Evolutionary conservation across 345 rosid genomes (phyloP), one percentile per base, ranked within the genome.

Genomic region (Sonneratia alba): DNA sequence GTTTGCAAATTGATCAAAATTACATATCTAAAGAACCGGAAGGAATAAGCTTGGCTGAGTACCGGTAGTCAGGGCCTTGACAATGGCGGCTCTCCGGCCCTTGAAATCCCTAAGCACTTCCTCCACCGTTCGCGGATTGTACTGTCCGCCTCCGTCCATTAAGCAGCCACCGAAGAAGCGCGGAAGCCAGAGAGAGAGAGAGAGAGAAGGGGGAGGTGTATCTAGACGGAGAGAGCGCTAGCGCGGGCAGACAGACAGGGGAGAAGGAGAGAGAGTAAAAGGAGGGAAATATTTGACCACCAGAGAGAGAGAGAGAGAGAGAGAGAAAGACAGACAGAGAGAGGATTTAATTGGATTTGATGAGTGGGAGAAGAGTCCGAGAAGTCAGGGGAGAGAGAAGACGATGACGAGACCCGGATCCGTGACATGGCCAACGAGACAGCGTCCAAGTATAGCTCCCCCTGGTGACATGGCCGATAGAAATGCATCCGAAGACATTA

Each of bases 51-150:
- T 42, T 42, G 45, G 45, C 45, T 9, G 45, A 49, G 19, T 73
- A 86, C 95, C 96, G 24, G 81, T 66, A 53, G 92, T 89, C 71
- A 89, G 87, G 73, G 96, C 96, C 74, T 81, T 87, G 81, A 87
- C 83, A 83, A 89, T 78, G 79, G 85, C 92, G 69, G 85, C 82
- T 73, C 92, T 78, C 34, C 96, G 89, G 8, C 96, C 96, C 69
- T 85, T 87, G 77, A 86, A 89, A 82, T 89, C 92, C 76, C 79
- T 81, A 61, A 82, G 86, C 4, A 89, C 92, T 45, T 89, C 92
- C 73, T 86, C 92, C 67, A 89, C 90, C 37, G 19, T 27, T 27
- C 32, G 32, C 32, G 32, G 32, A 27, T 27, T 27, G 32, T 27
- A 27, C 32, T 27, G 32, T 27, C 32, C 32, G 32, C 32, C 32